Percentiles rank a stretch among this genome's conserved stretches.
These are phyloP conservation scores for Xerocomus nothofagi DNA, from an alignment of 1,284 basidiomycete genomes.

Conservation along the genomic window DNA sequence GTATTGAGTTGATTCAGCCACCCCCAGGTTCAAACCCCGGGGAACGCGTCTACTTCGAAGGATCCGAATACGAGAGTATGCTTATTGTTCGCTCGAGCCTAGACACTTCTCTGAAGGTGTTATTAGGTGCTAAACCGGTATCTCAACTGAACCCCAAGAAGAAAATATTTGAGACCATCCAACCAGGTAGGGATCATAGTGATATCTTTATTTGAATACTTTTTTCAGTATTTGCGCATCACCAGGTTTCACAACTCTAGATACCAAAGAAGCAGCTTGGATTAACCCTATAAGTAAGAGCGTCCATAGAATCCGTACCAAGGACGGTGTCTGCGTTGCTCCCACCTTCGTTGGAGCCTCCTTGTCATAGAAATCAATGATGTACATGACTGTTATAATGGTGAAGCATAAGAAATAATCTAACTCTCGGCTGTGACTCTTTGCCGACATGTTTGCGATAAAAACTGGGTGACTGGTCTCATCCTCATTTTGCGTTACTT, in stretches of 20 bases:
- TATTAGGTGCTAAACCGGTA: constrained; percentile 66
- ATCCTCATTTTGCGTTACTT: constrained; percentile 4
- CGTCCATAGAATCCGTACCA: constrained; percentile 83
- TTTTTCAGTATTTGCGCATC: constrained; percentile 4
- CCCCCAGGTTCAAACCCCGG: constrained; percentile 86
- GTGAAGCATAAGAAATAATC: not conserved
- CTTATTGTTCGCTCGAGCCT: not conserved
- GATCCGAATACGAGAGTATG: constrained; percentile 74
- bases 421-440: not conserved
- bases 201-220: not conserved
- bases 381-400: constrained; percentile 1
- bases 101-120: not conserved
- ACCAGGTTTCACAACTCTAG: constrained; percentile 82
- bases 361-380: constrained; percentile 60
- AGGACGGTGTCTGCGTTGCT: constrained; percentile 80
- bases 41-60: constrained; percentile 93
- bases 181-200: constrained; percentile 59
- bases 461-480: not conserved
- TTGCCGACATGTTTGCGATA: not conserved
- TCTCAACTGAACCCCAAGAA: constrained; percentile 93
- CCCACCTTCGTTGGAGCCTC: constrained; percentile 84
- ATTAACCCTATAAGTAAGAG: constrained; percentile 81
- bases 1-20: constrained; percentile 89
- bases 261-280: constrained; percentile 88
- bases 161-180: constrained; percentile 95